Evolutionary conservation across 257 asterid species (phyloP), one percentile per base, ranked within the genome.

Genomic region (Lycium barbarum): DNA sequence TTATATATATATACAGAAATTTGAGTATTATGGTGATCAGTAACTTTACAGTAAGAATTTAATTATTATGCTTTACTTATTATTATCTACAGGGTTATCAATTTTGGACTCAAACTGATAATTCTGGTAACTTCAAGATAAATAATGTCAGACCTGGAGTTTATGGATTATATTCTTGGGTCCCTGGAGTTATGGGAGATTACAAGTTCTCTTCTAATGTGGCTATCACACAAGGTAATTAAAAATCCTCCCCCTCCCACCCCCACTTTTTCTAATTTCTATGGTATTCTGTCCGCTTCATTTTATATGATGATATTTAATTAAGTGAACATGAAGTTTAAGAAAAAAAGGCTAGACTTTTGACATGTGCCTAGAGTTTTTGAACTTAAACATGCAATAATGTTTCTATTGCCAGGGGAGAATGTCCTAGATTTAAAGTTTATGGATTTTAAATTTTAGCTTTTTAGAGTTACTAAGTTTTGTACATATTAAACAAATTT

Each of bases 141-240:
- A 73, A 15, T 4, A 71, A 62, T 17, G 84, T 95, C 43, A 80
- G 88, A 62, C 83, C 91, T 2, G 92, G 90, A 15, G 84, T 18
- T 35, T 95, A 95, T 63, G 89, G 70, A 33, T 62, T 94, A 70
- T 91, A 93, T 80, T 94, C 93, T 11, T 95, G 94, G 95, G 86
- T 91, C 45, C 92, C 96, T 10, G 98, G 98, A 26, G 57, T 92
- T 84, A 82, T 92, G 9, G 98, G 96, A 4, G 96, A 95, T 74
- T 93, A 90, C 45, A 93, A 86, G 83, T 79, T 86, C 73, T 3
- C 87, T 1, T 3, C 9, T 2, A 53, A 85, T 47, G 65, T 94
- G 26, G 26, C 18, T 4, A 84, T 93, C 66, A 79, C 6, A 59
- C 85, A 91, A 83, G 97, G 97, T 91, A 47, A 13, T 18, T 0